Percentiles rank a stretch among this genome's conserved stretches.
Evolutionary conservation across 257 asterid species (phyloP).

Genomic region (Solanum arcanum): DNA sequence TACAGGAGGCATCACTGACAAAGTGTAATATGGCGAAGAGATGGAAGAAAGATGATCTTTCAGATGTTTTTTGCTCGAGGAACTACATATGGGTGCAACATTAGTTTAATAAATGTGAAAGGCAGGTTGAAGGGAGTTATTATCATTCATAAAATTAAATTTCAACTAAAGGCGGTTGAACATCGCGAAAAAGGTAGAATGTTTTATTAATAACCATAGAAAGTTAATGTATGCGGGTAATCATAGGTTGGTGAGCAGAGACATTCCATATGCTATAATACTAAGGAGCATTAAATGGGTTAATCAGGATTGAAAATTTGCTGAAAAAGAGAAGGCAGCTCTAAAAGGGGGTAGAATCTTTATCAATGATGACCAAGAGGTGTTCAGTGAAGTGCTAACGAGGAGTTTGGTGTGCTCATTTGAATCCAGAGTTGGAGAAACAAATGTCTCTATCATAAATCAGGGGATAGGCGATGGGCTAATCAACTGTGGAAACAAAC

Average conservation of each 20-base stretch:
- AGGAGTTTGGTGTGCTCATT: neutral
- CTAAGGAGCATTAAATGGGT: neutral
- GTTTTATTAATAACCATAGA: neutral
- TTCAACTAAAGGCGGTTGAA: neutral
- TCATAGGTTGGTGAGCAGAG: neutral
- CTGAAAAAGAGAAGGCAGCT: neutral
- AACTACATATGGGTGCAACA: neutral
- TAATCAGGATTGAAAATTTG: neutral
- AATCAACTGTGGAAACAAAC: neutral
- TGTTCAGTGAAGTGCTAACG: neutral
- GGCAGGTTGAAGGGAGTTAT: neutral
- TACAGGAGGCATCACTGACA: neutral
- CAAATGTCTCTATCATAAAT: neutral
- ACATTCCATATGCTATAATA: neutral
- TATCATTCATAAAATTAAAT: neutral
- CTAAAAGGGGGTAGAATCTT: neutral
- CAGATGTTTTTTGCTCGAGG: neutral
- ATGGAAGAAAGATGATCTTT: neutral
- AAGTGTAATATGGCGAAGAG: neutral
- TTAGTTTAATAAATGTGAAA: neutral
- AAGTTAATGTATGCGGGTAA: neutral
- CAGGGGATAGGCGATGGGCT: neutral
- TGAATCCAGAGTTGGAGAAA: neutral
- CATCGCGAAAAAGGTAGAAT: neutral
- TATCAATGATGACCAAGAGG: neutral